Conservation (phyloP, 257 asterid genomes). For the Henckelia pumila region DNA sequence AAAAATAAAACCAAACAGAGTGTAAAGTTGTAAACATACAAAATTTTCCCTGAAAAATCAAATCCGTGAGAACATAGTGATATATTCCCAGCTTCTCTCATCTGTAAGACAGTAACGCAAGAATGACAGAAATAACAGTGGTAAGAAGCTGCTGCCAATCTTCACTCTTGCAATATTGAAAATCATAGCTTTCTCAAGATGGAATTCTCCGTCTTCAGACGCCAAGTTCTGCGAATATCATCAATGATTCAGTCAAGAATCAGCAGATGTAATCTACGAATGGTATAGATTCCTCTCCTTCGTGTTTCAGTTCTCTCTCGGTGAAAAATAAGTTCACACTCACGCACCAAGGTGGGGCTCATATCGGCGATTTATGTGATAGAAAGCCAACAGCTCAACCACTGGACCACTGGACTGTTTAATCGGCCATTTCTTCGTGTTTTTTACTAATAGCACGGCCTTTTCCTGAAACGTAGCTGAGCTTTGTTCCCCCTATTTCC, state of each 20-base stretch:
- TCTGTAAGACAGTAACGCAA: too few relatives aligned
- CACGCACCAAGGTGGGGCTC: background rate
- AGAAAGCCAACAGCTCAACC: background rate
- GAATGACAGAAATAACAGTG: background rate
- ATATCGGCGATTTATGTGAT: background rate
- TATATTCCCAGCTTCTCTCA: background rate
- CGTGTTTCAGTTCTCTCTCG: background rate
- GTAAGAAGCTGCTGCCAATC: background rate
- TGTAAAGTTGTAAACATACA: too few relatives aligned
- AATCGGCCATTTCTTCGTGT: too few relatives aligned
- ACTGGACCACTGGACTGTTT: too few relatives aligned
- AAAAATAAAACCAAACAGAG: too few relatives aligned
- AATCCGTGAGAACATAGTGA: too few relatives aligned
- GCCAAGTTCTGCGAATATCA: too few relatives aligned
- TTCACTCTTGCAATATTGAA: background rate
- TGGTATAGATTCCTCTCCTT: background rate
- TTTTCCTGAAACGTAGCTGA: constrained; percentile 32
- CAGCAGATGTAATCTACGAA: too few relatives aligned
- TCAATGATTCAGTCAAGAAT: too few relatives aligned
- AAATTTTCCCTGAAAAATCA: too few relatives aligned
- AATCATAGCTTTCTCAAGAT: background rate
- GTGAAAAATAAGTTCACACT: background rate
- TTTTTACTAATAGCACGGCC: too few relatives aligned
- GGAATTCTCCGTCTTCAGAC: too few relatives aligned
- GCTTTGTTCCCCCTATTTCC: constrained; percentile 26